A percentile compares a stretch with the other conserved stretches of the same genome.
Conservation (phyloP, 1,284 basidiomycete genomes). For the Cryptococcus sp. region DNA sequence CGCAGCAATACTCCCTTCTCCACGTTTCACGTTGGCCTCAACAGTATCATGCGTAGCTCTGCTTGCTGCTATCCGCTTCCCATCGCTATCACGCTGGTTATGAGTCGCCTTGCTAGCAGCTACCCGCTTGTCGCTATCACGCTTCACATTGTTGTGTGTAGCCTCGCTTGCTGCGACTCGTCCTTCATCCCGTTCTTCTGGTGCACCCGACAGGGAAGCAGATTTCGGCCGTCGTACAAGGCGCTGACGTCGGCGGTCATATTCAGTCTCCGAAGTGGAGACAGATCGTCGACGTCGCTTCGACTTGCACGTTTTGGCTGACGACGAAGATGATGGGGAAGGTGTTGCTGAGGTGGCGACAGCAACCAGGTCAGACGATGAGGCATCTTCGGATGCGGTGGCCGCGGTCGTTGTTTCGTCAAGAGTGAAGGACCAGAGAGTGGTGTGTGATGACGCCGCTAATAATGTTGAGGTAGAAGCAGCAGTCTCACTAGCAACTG, state of each 20-base stretch:
- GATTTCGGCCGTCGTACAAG: conserved; percentile 10
- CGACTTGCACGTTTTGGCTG: conserved; percentile 13
- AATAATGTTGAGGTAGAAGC: background rate
- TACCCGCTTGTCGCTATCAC: conserved; percentile 2
- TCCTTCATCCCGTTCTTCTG: background rate
- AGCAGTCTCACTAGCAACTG: background rate
- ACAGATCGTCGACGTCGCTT: background rate
- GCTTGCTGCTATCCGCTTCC: background rate
- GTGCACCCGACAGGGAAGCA: background rate
- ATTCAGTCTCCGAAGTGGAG: background rate
- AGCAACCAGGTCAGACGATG: background rate
- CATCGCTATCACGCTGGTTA: background rate
- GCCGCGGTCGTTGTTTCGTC: too few relatives aligned
- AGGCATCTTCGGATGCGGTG: background rate
- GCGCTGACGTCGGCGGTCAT: conserved; percentile 3
- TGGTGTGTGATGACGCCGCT: conserved; percentile 1
- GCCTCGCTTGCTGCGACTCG: conserved; percentile 18
- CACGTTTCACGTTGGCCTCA: background rate
- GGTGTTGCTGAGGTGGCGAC: conserved; percentile 1
- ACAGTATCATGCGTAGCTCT: background rate
- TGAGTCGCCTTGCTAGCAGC: conserved; percentile 17
- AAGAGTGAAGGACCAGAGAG: background rate
- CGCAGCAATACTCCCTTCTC: background rate
- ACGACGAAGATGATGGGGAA: background rate
- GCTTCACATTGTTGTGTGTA: conserved; percentile 5